Evolutionary conservation across 2,329 filamentous ascomycete species (phyloP).

Genomic region (Aspergillus udagawae): DNA sequence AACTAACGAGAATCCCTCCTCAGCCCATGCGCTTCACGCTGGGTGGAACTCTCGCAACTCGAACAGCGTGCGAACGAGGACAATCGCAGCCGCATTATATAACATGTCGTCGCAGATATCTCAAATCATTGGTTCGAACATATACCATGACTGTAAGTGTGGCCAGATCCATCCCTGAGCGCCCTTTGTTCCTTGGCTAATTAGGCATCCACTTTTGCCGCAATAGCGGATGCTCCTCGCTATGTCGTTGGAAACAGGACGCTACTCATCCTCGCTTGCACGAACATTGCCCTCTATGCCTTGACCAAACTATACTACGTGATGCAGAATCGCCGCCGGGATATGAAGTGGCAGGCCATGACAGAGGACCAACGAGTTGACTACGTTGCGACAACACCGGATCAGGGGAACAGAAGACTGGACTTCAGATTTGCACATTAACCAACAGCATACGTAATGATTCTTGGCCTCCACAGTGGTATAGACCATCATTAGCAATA

Average conservation of each 20-base stretch:
- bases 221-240: slow-evolving; percentile 39
- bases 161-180: neutral
- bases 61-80: slow-evolving; percentile 36
- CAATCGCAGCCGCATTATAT: slow-evolving; percentile 35
- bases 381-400: slow-evolving; percentile 29
- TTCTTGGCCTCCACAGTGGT: neutral
- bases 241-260: slow-evolving; percentile 43
- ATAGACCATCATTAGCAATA: neutral
- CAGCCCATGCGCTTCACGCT: slow-evolving; percentile 52
- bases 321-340: slow-evolving; percentile 23
- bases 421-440: slow-evolving; percentile 35
- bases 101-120: slow-evolving; percentile 39
- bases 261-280: slow-evolving; percentile 18
- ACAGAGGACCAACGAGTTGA: slow-evolving; percentile 22
- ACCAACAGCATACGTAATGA: slow-evolving; percentile 1
- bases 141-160: slow-evolving; percentile 29
- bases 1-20: slow-evolving; percentile 1
- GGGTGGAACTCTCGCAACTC: slow-evolving; percentile 38
- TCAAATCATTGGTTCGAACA: slow-evolving; percentile 33
- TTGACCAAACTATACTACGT: slow-evolving; percentile 32
- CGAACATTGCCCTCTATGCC: slow-evolving; percentile 25
- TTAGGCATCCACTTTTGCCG: neutral
- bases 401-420: slow-evolving; percentile 31
- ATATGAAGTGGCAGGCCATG: slow-evolving; percentile 30
- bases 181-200: neutral